phyloP scores from a whole-genome alignment of 208 protist species.

The Wallacemonas collosoma region DNA sequence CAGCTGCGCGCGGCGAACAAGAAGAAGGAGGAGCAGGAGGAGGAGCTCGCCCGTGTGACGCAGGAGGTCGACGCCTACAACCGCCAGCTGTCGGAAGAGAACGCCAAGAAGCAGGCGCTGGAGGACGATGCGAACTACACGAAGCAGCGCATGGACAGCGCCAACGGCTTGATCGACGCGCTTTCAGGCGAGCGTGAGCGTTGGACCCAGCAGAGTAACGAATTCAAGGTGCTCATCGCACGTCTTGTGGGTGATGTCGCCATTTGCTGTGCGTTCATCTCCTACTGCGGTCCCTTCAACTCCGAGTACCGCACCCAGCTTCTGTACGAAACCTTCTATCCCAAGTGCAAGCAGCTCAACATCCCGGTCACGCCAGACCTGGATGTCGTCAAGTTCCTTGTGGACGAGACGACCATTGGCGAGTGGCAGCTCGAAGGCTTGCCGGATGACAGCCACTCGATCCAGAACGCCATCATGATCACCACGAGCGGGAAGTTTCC shows the following conservation, averaged over 20 bases:
- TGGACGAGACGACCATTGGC: conserved; percentile 95
- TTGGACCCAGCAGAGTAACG: conserved; percentile 96
- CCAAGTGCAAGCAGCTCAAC: conserved; percentile 90
- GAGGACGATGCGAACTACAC: conserved; percentile 96
- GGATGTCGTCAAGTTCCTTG: conserved; percentile 96
- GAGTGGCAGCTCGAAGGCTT: conserved; percentile 98
- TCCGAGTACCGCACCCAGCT: conserved; percentile 95
- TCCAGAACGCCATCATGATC: conserved; percentile 99
- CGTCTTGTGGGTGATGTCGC: conserved; percentile 97
- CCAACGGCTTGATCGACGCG: conserved; percentile 96
- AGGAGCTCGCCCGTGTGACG: conserved; percentile 94
- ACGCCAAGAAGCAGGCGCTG: conserved; percentile 96
- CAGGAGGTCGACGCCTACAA: conserved; percentile 94
- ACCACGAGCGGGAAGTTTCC: conserved; percentile 96
- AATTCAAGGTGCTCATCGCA: conserved; percentile 95
- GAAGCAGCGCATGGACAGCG: conserved; percentile 96
- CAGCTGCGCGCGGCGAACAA: conserved; percentile 92
- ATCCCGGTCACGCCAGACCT: conserved; percentile 94
- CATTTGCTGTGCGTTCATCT: conserved; percentile 98
- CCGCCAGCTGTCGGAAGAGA: conserved; percentile 91
- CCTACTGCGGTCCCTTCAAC: conserved; percentile 99
- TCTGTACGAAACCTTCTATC: conserved; percentile 93
- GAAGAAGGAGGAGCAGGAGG: conserved; percentile 96
- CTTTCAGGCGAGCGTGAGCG: conserved; percentile 97
- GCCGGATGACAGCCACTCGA: conserved; percentile 98